These are phyloP conservation scores for Lentinula aciculospora DNA, from an alignment of 768 basidiomycete species.

Conservation along the genomic window DNA sequence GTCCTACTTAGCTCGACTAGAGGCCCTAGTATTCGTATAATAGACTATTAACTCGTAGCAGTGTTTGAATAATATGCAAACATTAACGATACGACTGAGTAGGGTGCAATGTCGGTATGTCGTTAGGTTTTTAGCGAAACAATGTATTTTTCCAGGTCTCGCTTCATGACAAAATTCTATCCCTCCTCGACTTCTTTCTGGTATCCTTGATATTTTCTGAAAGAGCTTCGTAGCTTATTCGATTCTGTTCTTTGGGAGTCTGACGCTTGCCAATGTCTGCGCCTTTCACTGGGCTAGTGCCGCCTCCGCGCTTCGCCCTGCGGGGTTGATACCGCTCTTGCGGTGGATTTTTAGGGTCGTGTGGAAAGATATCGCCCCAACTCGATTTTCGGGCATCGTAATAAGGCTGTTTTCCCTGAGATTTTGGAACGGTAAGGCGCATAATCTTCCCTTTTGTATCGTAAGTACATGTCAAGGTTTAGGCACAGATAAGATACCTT, in stretches of 20 bases:
- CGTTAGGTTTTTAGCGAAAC: background rate
- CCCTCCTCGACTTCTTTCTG: constrained; percentile 27
- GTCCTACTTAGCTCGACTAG: constrained; percentile 81
- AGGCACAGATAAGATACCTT: constrained; percentile 47
- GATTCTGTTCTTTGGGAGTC: constrained; percentile 21
- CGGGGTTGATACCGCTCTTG: constrained; percentile 53
- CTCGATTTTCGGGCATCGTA: constrained; percentile 91
- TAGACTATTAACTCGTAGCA: constrained; percentile 50
- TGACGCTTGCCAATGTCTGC: constrained; percentile 54
- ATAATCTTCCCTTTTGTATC: constrained; percentile 76
- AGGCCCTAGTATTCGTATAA: constrained; percentile 86
- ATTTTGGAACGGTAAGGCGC: constrained; percentile 86
- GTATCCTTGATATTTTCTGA: constrained; percentile 33
- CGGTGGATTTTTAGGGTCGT: constrained; percentile 72
- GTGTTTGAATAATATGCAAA: constrained; percentile 12
- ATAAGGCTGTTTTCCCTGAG: constrained; percentile 91
- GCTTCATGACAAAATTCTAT: constrained; percentile 12
- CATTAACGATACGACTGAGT: constrained; percentile 7
- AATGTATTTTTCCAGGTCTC: background rate
- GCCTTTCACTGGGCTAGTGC: constrained; percentile 25
- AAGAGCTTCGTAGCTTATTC: constrained; percentile 30
- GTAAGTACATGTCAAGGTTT: background rate
- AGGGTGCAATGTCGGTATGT: too few relatives aligned
- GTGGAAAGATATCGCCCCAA: constrained; percentile 97
- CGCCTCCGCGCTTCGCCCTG: constrained; percentile 21